phyloP scores from a whole-genome alignment of 208 protist species.

The Trichomonas gallinae region DNA sequence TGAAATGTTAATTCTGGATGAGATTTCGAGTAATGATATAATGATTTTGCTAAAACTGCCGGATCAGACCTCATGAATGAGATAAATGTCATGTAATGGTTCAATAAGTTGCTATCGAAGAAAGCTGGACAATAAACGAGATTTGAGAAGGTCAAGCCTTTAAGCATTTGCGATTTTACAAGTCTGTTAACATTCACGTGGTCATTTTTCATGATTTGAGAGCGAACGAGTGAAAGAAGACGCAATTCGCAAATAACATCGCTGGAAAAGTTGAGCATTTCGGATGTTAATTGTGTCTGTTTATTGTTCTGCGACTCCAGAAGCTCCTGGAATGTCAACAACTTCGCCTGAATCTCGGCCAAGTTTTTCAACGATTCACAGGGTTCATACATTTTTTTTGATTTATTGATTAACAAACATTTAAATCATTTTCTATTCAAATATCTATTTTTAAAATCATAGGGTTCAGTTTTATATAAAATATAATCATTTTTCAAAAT shows the following conservation, averaged over 20 bases:
- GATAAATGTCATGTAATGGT: slow-evolving; percentile 12
- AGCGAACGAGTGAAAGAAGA: neutral
- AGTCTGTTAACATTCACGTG: neutral
- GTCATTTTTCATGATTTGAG: neutral
- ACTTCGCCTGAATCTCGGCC: neutral
- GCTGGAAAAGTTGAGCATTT: neutral
- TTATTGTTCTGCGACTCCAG: neutral
- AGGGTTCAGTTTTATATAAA: too few relatives aligned
- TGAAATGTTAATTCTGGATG: neutral
- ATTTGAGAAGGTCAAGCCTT: neutral
- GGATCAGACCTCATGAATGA: neutral
- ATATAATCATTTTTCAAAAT: too few relatives aligned
- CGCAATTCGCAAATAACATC: neutral
- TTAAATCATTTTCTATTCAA: too few relatives aligned
- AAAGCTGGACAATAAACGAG: neutral
- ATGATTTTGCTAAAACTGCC: neutral
- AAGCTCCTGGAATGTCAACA: neutral
- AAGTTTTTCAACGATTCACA: neutral
- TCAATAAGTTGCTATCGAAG: neutral
- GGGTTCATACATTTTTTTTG: neutral
- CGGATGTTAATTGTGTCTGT: neutral
- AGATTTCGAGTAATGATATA: neutral
- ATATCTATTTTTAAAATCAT: too few relatives aligned
- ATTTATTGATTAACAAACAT: too few relatives aligned
- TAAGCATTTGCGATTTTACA: neutral